A percentile compares a stretch with the other conserved stretches of the same genome.
Evolutionary conservation across 345 rosid species (phyloP).

Genomic region (Noccaea caerulescens): DNA sequence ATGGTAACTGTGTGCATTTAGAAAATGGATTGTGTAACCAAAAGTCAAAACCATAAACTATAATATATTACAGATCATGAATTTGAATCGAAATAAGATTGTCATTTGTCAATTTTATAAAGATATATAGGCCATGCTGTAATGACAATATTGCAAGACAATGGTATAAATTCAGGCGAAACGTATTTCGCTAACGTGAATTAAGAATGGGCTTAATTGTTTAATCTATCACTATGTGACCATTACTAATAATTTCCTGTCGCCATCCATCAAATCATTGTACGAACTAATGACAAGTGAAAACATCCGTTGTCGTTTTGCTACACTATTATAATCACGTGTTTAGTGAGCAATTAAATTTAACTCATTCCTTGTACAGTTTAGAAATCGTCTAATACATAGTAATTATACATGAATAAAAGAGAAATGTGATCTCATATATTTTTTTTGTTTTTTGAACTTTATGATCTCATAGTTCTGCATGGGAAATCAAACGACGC

Average conservation of each 20-base stretch:
- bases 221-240: not conserved
- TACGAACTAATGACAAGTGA: not conserved
- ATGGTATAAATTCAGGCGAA: not conserved
- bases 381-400: conserved; percentile 4
- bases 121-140: not conserved
- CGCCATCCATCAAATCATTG: not conserved
- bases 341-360: not conserved
- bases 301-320: not conserved
- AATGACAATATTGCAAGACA: not conserved
- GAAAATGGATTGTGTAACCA: too few species aligned
- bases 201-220: not conserved
- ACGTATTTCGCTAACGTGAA: not conserved
- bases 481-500: conserved; percentile 42
- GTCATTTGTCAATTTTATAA: not conserved
- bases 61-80: not conserved
- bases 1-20: too few species aligned
- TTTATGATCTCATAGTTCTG: conserved; percentile 9
- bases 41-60: not conserved
- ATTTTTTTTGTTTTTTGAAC: too few species aligned
- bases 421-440: conserved; percentile 19
- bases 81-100: not conserved
- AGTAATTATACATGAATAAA: not conserved
- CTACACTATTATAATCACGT: conserved; percentile 7
- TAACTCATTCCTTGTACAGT: not conserved
- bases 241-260: conserved; percentile 1